Percentiles rank a stretch among this genome's conserved stretches.
Conservation (phyloP, 768 basidiomycete genomes). For the Sarcodon aspratus region DNA sequence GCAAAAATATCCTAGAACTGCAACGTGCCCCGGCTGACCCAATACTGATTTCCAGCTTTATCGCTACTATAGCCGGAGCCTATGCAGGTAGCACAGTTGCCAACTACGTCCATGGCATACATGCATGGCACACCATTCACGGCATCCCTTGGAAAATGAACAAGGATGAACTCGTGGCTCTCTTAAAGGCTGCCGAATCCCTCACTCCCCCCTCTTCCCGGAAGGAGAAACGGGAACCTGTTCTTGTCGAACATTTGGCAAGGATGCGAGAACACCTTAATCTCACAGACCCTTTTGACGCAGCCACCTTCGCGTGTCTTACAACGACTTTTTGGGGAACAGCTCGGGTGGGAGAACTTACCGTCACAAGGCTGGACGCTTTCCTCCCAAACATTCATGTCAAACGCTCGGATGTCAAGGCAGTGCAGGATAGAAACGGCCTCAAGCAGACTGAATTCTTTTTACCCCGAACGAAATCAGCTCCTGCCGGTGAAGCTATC, state of each 20-base stretch:
- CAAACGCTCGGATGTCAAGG: too few species aligned
- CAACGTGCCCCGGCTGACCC: constrained; percentile 16
- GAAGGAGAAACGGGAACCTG: too few species aligned
- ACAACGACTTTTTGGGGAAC: constrained; percentile 26
- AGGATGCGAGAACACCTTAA: too few species aligned
- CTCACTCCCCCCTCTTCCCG: too few species aligned
- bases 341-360: too few species aligned
- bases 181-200: too few species aligned
- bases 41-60: constrained; percentile 12
- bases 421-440: constrained; percentile 21
- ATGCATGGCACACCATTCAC: constrained; percentile 38
- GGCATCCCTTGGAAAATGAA: constrained; percentile 19
- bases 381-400: constrained; percentile 18
- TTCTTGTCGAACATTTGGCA: too few species aligned
- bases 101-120: too few species aligned
- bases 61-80: constrained; percentile 12
- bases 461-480: constrained; percentile 16
- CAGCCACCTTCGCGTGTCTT: too few species aligned
- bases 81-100: constrained; percentile 28
- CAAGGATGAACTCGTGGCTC: too few species aligned
- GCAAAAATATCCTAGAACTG: constrained; percentile 16
- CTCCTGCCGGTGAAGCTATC: constrained; percentile 18
- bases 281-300: constrained; percentile 18
- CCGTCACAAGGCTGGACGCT: constrained; percentile 10
- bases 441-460: constrained; percentile 15